phyloP scores from a whole-genome alignment of 176 grass and related monocot species.

The Carex littledalei region DNA sequence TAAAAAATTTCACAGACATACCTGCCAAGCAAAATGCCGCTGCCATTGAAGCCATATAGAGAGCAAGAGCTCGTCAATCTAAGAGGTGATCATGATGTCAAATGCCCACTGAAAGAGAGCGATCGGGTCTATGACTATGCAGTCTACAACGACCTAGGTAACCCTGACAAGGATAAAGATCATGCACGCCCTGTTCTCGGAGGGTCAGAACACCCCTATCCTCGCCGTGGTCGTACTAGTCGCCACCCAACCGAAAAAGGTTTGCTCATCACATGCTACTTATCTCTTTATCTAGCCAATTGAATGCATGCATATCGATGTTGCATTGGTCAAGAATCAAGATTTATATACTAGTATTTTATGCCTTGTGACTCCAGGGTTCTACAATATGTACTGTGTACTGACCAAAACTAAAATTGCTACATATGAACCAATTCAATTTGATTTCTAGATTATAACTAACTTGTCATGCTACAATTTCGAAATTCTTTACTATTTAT shows the following conservation, averaged over 20 bases:
- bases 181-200: conserved; percentile 48
- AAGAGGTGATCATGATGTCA: conserved; percentile 31
- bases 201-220: conserved; percentile 60
- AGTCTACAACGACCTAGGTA: conserved; percentile 70
- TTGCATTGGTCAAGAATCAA: not conserved
- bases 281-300: not conserved
- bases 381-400: not conserved
- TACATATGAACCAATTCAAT: not conserved
- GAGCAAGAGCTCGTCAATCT: conserved; percentile 58
- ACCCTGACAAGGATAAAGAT: conserved; percentile 19
- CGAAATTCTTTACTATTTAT: not conserved
- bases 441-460: not conserved
- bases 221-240: conserved; percentile 67
- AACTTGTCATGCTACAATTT: not conserved
- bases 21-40: conserved; percentile 65
- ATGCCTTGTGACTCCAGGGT: not conserved
- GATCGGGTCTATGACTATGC: conserved; percentile 73
- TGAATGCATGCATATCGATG: not conserved
- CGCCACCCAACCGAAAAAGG: conserved; percentile 28
- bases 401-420: not conserved
- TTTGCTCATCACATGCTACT: not conserved
- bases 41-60: conserved; percentile 36
- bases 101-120: conserved; percentile 39
- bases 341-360: not conserved
- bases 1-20: conserved; percentile 40